Percentiles rank a stretch among this genome's conserved stretches.
Evolutionary conservation across 257 asterid species (phyloP).

Genomic region (Gentiana dahurica): DNA sequence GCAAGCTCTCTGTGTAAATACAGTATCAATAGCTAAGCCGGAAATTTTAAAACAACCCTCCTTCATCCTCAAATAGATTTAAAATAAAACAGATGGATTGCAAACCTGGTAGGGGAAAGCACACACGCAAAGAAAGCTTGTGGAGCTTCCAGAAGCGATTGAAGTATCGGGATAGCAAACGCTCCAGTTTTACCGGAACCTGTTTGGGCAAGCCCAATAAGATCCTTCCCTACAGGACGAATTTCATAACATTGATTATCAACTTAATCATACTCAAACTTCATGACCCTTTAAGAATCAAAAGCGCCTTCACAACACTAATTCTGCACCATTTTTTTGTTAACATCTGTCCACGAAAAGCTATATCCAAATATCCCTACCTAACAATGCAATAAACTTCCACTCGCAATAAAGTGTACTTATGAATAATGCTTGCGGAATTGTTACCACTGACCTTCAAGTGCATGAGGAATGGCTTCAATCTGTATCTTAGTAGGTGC

Average conservation of each 20-base stretch:
- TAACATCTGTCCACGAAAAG: no score
- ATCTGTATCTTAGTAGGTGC: slow-evolving; percentile 58
- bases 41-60: background rate
- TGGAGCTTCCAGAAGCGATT: slow-evolving; percentile 53
- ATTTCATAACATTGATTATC: background rate
- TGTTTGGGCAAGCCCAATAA: slow-evolving; percentile 88
- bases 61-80: background rate
- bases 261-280: no score
- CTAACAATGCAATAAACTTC: no score
- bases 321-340: no score
- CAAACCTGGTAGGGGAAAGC: slow-evolving; percentile 63
- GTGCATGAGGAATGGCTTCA: slow-evolving; percentile 65
- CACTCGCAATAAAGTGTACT: no score
- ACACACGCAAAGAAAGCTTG: slow-evolving; percentile 90
- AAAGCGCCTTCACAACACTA: no score
- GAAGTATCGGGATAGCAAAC: slow-evolving; percentile 80
- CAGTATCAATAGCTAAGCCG: background rate
- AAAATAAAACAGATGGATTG: background rate
- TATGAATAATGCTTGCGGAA: background rate
- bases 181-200: slow-evolving; percentile 99
- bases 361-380: no score
- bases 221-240: slow-evolving; percentile 42
- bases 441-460: slow-evolving; percentile 26
- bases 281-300: no score
- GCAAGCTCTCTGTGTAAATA: slow-evolving; percentile 59